Percentiles rank a stretch among this genome's conserved stretches.
Conservation (phyloP, 2,329 filamentous ascomycete species). For the Aspergillus luchuensis region DNA sequence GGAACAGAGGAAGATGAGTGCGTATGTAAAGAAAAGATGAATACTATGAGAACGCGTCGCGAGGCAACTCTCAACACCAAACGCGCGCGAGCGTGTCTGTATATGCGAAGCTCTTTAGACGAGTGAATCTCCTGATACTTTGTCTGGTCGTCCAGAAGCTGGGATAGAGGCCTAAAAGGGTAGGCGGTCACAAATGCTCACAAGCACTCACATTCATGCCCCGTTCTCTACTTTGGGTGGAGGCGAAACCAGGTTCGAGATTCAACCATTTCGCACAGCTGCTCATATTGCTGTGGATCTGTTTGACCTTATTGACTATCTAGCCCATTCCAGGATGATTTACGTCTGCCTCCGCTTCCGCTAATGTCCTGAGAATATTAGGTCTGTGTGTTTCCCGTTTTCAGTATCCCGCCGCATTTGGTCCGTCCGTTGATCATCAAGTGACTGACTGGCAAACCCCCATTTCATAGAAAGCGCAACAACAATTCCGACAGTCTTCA, state of each 20-base stretch:
- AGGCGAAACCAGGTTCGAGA: neutral
- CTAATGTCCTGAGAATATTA: neutral
- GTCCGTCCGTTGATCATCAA: conserved; percentile 5
- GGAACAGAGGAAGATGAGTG: neutral
- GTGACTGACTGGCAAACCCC: neutral
- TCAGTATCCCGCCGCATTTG: conserved; percentile 4
- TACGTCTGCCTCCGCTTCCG: neutral
- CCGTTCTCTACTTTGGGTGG: neutral
- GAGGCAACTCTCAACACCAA: conserved; percentile 15
- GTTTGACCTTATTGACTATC: neutral
- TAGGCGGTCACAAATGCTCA: conserved; percentile 16
- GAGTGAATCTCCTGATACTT: conserved; percentile 19
- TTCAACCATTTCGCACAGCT: neutral
- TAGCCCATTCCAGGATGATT: neutral
- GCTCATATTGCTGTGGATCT: neutral
- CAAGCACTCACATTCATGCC: neutral
- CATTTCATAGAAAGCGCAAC: neutral
- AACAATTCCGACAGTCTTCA: neutral
- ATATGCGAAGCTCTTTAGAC: conserved; percentile 10
- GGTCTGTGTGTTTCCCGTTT: neutral
- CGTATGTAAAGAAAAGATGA: neutral
- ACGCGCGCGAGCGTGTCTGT: conserved; percentile 11
- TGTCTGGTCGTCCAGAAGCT: conserved; percentile 17
- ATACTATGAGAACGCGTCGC: neutral
- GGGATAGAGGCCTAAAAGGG: conserved; percentile 14